phyloP scores from a whole-genome alignment of 192 early-diverging fungal genomes.

The Mortierella antarctica region DNA sequence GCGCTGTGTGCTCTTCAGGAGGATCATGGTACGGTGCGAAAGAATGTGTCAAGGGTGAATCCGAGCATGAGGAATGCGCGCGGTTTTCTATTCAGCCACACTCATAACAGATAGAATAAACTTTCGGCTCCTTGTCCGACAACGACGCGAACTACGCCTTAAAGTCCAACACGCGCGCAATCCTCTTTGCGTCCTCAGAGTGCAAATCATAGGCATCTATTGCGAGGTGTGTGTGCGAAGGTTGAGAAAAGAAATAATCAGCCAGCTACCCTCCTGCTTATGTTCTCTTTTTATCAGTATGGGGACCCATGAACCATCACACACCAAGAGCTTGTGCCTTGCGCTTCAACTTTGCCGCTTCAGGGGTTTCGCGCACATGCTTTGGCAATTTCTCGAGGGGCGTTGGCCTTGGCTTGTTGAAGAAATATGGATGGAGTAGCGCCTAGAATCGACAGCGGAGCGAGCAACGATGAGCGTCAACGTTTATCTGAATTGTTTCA shows the following conservation, averaged over 20 bases:
- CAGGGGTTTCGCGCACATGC: conserved; percentile 50
- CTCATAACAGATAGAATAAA: not conserved
- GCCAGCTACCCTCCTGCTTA: not conserved
- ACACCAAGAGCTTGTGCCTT: conserved; percentile 42
- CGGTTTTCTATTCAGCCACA: not conserved
- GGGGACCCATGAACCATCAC: not conserved
- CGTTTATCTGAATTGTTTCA: not conserved
- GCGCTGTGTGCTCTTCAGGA: conserved; percentile 40
- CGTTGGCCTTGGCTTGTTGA: conserved; percentile 77
- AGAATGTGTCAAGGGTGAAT: not conserved
- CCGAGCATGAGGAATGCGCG: not conserved
- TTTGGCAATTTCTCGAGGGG: conserved; percentile 73
- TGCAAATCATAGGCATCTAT: conserved; percentile 22
- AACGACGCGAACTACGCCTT: not conserved
- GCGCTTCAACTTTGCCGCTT: conserved; percentile 33
- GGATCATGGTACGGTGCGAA: conserved; percentile 33
- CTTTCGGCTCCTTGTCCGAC: not conserved
- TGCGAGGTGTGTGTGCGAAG: not conserved
- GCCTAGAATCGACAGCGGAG: conserved; percentile 48
- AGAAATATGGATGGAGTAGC: conserved; percentile 79
- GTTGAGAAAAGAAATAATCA: not conserved
- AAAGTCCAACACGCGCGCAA: conserved; percentile 28
- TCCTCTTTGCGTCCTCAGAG: conserved; percentile 17
- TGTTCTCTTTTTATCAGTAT: not conserved
- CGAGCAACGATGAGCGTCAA: not conserved